Conservation (phyloP, 202 grass and related monocot genomes). For the Digitaria exilis region DNA sequence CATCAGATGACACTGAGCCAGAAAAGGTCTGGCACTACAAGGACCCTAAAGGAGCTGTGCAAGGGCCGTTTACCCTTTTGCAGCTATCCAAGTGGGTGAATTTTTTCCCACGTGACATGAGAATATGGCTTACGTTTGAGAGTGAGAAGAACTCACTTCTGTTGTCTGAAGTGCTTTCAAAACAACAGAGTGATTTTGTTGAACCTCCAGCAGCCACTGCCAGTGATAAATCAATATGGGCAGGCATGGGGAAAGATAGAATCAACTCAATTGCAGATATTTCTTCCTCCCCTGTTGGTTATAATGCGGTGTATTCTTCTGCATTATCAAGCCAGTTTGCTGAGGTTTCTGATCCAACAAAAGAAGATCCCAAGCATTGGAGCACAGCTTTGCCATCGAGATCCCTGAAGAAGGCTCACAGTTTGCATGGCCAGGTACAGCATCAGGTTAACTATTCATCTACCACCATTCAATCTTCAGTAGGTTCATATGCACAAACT, state of each 20-base stretch:
- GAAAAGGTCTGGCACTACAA: conserved; percentile 98
- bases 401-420: conserved; percentile 39
- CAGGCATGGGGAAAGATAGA: conserved; percentile 37
- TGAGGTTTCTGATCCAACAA: conserved; percentile 35
- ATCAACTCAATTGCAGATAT: conserved; percentile 45
- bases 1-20: conserved; percentile 52
- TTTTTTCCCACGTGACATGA: conserved; percentile 71
- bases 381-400: conserved; percentile 35
- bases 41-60: conserved; percentile 83
- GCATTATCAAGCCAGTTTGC: conserved; percentile 31
- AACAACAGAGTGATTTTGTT: conserved; percentile 54
- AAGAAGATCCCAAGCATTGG: conserved; percentile 34
- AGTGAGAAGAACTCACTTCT: conserved; percentile 77
- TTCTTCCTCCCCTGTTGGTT: conserved; percentile 40
- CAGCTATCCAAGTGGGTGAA: conserved; percentile 83
- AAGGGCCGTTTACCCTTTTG: conserved; percentile 80
- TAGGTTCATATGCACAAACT: conserved; percentile 34
- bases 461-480: conserved; percentile 43
- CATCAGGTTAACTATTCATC: conserved; percentile 37
- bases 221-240: conserved; percentile 45
- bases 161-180: conserved; percentile 69
- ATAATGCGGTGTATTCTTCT: conserved; percentile 40
- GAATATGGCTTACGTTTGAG: conserved; percentile 91
- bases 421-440: conserved; percentile 40
- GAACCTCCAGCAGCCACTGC: conserved; percentile 37